Percentiles rank a stretch among this genome's conserved stretches.
phyloP scores from a whole-genome alignment of 352 stramenopile species.

The Globisporangium lucens region DNA sequence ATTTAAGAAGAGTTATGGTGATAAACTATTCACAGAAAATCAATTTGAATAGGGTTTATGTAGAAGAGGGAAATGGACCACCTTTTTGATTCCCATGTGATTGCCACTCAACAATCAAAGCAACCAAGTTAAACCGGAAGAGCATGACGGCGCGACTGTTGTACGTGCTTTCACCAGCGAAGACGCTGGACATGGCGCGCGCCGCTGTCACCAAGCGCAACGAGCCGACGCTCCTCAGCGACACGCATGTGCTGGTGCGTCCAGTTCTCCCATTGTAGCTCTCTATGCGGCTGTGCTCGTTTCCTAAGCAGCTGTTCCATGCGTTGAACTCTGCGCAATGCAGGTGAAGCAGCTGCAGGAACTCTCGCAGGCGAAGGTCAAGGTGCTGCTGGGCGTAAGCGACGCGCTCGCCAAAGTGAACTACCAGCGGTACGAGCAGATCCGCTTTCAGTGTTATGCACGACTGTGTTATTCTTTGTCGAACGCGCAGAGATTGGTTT shows the following conservation, averaged over 20 bases:
- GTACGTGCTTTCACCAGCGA: conserved; percentile 87
- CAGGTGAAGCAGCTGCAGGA: conserved; percentile 54
- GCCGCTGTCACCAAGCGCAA: conserved; percentile 29
- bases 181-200: conserved; percentile 78
- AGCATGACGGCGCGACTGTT: conserved; percentile 40
- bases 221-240: conserved; percentile 49
- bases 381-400: conserved; percentile 78
- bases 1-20: not conserved
- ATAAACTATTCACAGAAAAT: not conserved
- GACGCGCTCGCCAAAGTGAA: conserved; percentile 86
- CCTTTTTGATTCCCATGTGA: not conserved
- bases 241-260: conserved; percentile 50
- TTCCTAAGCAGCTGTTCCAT: not conserved
- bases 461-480: not conserved
- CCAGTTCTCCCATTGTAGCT: not conserved
- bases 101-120: not conserved
- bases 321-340: not conserved
- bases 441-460: not conserved
- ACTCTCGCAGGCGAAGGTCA: conserved; percentile 69
- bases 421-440: conserved; percentile 50
- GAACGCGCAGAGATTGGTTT: not conserved
- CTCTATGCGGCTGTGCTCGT: not conserved
- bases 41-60: not conserved
- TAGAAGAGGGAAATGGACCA: not conserved
- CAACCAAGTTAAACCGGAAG: not conserved